phyloP scores from a whole-genome alignment of 2,329 filamentous ascomycete species.

The Penicillium corylophilum region DNA sequence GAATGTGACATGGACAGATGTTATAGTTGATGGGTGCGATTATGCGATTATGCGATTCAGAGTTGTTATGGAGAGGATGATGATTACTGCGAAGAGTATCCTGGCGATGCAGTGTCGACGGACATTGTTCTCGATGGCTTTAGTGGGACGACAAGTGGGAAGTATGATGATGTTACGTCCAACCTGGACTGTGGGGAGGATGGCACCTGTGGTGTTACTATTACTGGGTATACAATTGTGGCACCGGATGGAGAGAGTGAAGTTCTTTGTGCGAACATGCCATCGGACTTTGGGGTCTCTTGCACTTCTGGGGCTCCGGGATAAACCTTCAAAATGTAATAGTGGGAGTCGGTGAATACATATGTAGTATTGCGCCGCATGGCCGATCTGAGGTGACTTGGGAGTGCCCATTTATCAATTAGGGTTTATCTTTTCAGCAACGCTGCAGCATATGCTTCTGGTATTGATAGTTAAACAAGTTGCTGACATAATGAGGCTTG shows the following conservation, averaged over 20 bases:
- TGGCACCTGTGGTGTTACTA: constrained; percentile 40
- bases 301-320: constrained; percentile 34
- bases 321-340: no score
- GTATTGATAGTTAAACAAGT: no score
- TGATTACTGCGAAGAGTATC: constrained; percentile 37
- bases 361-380: no score
- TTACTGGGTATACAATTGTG: constrained; percentile 36
- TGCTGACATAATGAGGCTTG: no score
- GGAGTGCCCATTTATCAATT: no score
- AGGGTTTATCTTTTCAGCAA: no score
- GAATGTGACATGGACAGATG: constrained; percentile 44
- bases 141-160: constrained; percentile 39
- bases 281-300: constrained; percentile 28
- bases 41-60: constrained; percentile 50
- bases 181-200: constrained; percentile 41
- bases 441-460: no score
- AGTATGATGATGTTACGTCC: constrained; percentile 36
- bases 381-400: no score
- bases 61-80: constrained; percentile 44
- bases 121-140: constrained; percentile 41
- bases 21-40: constrained; percentile 41
- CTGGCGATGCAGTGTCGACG: constrained; percentile 35
- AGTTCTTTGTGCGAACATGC: constrained; percentile 37
- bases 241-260: constrained; percentile 34
- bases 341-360: no score